Conservation (phyloP, 169 alveolate genomes). For the Cyclospora cayetanensis region DNA sequence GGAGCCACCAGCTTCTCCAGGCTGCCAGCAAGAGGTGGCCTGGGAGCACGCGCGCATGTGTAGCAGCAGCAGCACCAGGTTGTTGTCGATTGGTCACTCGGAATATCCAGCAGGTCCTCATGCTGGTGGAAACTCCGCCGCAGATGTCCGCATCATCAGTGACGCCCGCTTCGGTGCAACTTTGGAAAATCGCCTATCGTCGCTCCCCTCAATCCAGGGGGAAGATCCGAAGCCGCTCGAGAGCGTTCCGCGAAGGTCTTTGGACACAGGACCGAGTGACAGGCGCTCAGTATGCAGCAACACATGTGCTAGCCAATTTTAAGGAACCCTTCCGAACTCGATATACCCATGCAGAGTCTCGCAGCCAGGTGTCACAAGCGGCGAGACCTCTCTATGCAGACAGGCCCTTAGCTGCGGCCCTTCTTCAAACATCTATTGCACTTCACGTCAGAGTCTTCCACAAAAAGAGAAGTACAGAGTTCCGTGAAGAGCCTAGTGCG, state of each 20-base stretch:
- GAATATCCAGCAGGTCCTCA: background rate
- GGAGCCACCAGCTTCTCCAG: slow-evolving; percentile 23
- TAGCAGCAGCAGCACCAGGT: slow-evolving; percentile 36
- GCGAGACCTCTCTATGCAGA: no score
- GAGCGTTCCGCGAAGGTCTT: background rate
- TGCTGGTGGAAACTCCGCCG: background rate
- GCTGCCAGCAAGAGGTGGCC: background rate
- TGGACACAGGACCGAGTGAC: background rate
- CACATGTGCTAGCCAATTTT: no score
- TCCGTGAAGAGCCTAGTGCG: no score
- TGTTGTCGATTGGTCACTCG: background rate
- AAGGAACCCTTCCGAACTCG: no score
- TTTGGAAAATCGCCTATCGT: background rate
- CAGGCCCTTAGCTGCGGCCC: no score
- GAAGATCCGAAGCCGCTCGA: background rate
- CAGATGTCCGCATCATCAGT: background rate
- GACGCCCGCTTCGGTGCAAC: slow-evolving; percentile 23
- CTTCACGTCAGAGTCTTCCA: no score
- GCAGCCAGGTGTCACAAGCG: no score
- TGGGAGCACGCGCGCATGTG: slow-evolving; percentile 5
- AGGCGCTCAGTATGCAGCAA: background rate
- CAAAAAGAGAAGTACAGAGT: no score
- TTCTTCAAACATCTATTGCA: no score
- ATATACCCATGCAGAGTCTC: no score
- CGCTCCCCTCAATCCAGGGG: background rate